These are phyloP conservation scores for Claviceps sp. DNA, from an alignment of 2,329 filamentous ascomycete genomes.

Conservation along the genomic window DNA sequence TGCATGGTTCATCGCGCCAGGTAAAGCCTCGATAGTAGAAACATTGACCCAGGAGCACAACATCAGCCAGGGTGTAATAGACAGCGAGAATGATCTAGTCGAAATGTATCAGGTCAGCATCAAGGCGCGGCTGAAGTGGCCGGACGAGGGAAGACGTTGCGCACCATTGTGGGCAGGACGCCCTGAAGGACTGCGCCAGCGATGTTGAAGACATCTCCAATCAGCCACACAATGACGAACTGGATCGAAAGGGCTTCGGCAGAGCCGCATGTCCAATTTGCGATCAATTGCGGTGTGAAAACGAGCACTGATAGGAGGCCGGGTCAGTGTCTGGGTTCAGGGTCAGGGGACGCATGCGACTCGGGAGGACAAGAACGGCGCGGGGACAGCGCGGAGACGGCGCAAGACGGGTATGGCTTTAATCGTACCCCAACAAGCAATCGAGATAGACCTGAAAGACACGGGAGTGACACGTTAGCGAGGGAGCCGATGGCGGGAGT, in stretches of 20 bases:
- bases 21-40: constrained; percentile 92
- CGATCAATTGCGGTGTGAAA: constrained; percentile 91
- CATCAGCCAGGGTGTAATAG: constrained; percentile 85
- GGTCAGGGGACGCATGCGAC: background rate
- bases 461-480: background rate
- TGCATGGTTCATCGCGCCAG: constrained; percentile 38
- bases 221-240: constrained; percentile 86
- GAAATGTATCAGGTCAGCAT: background rate
- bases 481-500: background rate
- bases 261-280: constrained; percentile 76
- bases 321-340: background rate
- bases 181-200: constrained; percentile 82
- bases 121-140: background rate
- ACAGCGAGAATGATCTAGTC: constrained; percentile 69
- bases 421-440: constrained; percentile 65
- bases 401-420: no score
- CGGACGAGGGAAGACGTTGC: constrained; percentile 4
- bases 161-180: constrained; percentile 81
- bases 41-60: constrained; percentile 77
- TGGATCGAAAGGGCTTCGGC: constrained; percentile 82
- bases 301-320: constrained; percentile 52
- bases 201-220: constrained; percentile 94
- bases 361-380: no score
- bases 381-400: no score
- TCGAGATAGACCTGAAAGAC: constrained; percentile 65